These are phyloP conservation scores for Sparassis latifolia DNA, from an alignment of 1,284 basidiomycete species.

Conservation along the genomic window DNA sequence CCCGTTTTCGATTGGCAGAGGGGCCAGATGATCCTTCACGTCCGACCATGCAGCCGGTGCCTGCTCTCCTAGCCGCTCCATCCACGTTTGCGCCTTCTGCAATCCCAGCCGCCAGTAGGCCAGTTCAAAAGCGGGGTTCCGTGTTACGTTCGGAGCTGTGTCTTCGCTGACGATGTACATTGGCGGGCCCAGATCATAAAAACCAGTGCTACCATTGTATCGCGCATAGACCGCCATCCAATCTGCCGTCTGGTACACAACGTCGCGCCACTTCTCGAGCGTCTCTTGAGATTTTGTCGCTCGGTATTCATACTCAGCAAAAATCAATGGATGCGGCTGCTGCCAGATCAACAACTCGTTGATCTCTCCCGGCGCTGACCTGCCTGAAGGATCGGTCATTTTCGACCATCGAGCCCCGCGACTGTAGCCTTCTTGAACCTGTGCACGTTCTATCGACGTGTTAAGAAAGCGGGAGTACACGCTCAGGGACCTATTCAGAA, in stretches of 20 bases:
- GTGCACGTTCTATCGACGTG: slow-evolving; percentile 38
- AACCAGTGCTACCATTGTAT: slow-evolving; percentile 38
- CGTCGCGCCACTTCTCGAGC: slow-evolving; percentile 42
- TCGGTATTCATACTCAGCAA: slow-evolving; percentile 53
- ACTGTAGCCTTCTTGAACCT: slow-evolving; percentile 44
- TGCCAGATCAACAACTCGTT: slow-evolving; percentile 61
- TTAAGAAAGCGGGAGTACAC: slow-evolving; percentile 44
- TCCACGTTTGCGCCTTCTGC: slow-evolving; percentile 41
- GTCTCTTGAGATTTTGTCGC: slow-evolving; percentile 33
- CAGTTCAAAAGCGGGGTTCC: slow-evolving; percentile 51
- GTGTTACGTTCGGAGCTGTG: slow-evolving; percentile 45
- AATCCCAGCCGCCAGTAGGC: slow-evolving; percentile 54
- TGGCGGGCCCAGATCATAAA: slow-evolving; percentile 53
- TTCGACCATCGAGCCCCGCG: slow-evolving; percentile 56
- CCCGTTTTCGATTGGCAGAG: slow-evolving; percentile 42
- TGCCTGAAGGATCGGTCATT: slow-evolving; percentile 56
- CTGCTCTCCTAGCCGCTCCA: slow-evolving; percentile 34
- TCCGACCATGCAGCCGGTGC: slow-evolving; percentile 37
- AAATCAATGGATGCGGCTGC: slow-evolving; percentile 51
- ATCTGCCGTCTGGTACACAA: slow-evolving; percentile 47
- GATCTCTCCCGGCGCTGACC: slow-evolving; percentile 52
- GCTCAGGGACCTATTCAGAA: slow-evolving; percentile 37
- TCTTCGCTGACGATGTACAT: slow-evolving; percentile 54
- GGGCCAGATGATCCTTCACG: slow-evolving; percentile 41
- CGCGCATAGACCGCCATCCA: slow-evolving; percentile 56